A percentile compares a stretch with the other conserved stretches of the same genome.
phyloP scores from a whole-genome alignment of 345 rosid genomes.

The Mallotus nudiflorus region DNA sequence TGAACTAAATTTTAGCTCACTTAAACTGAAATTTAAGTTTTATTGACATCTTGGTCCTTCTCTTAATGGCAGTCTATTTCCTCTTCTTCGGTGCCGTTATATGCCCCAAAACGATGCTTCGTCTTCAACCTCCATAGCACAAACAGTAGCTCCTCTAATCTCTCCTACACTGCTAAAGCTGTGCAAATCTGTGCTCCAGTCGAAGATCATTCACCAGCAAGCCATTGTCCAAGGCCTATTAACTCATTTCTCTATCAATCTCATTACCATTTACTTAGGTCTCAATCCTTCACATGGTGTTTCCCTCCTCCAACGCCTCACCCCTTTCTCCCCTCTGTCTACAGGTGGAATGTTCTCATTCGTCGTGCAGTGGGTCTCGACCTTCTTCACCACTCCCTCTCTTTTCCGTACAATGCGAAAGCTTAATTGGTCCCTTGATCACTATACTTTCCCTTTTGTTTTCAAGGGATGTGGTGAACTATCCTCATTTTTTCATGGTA shows the following conservation, averaged over 20 bases:
- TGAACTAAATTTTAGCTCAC: no score
- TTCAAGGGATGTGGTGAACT: constrained; percentile 73
- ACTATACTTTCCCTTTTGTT: constrained; percentile 72
- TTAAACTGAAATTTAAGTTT: no score
- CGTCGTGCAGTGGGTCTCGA: constrained; percentile 44
- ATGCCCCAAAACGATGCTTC: neutral
- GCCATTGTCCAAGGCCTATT: constrained; percentile 49
- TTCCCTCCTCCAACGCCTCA: constrained; percentile 51
- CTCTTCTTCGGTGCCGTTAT: no score
- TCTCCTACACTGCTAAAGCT: constrained; percentile 46
- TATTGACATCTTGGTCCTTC: no score
- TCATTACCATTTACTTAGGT: constrained; percentile 67
- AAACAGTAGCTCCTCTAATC: constrained; percentile 14
- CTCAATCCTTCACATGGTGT: constrained; percentile 45
- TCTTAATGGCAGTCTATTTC: no score
- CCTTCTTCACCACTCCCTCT: constrained; percentile 34
- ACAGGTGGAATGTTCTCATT: constrained; percentile 73
- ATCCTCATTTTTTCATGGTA: constrained; percentile 41
- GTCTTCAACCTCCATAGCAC: constrained; percentile 14
- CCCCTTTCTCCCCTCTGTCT: constrained; percentile 53
- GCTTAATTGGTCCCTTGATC: constrained; percentile 67
- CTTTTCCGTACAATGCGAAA: constrained; percentile 47
- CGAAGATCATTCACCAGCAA: constrained; percentile 64
- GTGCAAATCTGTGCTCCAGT: constrained; percentile 56
- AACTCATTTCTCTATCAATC: constrained; percentile 42